These are phyloP conservation scores for Aspergillus melleus DNA, from an alignment of 2,329 filamentous ascomycete species.

Conservation along the genomic window DNA sequence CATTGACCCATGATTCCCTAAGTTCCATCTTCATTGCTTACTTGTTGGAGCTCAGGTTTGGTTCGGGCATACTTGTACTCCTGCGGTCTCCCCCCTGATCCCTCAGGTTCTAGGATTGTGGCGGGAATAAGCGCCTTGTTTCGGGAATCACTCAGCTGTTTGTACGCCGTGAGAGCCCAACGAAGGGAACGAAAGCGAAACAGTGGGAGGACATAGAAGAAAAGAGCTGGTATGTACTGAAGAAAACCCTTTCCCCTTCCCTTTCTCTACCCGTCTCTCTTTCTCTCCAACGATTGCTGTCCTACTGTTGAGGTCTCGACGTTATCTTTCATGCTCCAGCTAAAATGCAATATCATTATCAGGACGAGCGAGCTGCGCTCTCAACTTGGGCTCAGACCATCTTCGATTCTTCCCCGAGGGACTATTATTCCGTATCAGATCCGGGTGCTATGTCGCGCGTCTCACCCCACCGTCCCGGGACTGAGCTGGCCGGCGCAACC, in stretches of 20 bases:
- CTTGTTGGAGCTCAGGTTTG: background rate
- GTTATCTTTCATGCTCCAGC: background rate
- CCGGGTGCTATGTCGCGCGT: constrained; percentile 14
- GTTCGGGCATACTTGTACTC: background rate
- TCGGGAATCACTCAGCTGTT: constrained; percentile 1
- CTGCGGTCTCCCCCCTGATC: background rate
- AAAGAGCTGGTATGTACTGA: background rate
- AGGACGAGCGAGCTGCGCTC: background rate
- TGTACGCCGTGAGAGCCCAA: constrained; percentile 3
- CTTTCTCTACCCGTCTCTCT: background rate
- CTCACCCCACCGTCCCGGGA: constrained; percentile 8
- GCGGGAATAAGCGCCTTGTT: constrained; percentile 7
- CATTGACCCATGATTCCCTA: background rate
- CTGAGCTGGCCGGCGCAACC: constrained; percentile 3
- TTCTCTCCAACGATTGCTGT: background rate
- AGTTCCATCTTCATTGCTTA: background rate
- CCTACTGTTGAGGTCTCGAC: background rate
- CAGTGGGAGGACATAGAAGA: background rate
- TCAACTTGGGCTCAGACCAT: background rate
- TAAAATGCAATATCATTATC: background rate
- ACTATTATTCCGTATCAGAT: background rate
- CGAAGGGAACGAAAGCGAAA: background rate
- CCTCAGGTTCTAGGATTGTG: constrained; percentile 4
- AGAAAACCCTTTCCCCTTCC: background rate
- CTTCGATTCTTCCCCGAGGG: background rate